Conservation (phyloP, 345 rosid genomes). For the Balakata baccata region DNA sequence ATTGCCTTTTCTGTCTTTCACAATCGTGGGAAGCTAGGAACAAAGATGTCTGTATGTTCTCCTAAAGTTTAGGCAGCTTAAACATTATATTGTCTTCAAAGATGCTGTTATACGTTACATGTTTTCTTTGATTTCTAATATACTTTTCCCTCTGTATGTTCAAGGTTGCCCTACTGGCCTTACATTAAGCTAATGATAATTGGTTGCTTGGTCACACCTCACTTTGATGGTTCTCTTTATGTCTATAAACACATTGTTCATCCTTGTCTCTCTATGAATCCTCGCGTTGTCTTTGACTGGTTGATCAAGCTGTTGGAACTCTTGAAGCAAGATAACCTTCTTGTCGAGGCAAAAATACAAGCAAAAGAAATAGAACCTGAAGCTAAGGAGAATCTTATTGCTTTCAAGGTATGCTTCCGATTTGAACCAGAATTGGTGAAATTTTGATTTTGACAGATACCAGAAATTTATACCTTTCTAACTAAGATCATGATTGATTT, state of each 20-base stretch:
- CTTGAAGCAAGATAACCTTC: slow-evolving; percentile 9
- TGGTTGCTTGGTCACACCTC: slow-evolving; percentile 19
- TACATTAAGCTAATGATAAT: slow-evolving; percentile 28
- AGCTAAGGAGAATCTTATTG: slow-evolving; percentile 23
- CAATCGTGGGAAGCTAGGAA: too few species aligned
- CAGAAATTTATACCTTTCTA: too few species aligned
- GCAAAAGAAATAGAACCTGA: slow-evolving; percentile 16
- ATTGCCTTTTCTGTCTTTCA: too few species aligned
- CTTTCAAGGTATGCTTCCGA: slow-evolving; percentile 18
- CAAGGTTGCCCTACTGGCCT: slow-evolving; percentile 31
- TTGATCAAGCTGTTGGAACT: slow-evolving; percentile 12
- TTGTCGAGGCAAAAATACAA: slow-evolving; percentile 14
- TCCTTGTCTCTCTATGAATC: slow-evolving; percentile 22
- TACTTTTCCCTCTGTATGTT: background rate
- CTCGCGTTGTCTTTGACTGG: slow-evolving; percentile 7
- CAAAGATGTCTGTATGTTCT: too few species aligned
- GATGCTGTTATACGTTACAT: background rate
- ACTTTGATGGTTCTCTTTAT: slow-evolving; percentile 32
- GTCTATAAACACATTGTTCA: slow-evolving; percentile 28
- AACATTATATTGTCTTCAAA: too few species aligned
- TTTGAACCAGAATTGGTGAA: background rate
- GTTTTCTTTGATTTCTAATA: background rate
- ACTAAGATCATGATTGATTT: too few species aligned
- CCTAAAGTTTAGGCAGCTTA: background rate
- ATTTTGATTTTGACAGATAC: too few species aligned